Evolutionary conservation across 257 asterid genomes (phyloP).

Genomic region (Asclepias syriaca): DNA sequence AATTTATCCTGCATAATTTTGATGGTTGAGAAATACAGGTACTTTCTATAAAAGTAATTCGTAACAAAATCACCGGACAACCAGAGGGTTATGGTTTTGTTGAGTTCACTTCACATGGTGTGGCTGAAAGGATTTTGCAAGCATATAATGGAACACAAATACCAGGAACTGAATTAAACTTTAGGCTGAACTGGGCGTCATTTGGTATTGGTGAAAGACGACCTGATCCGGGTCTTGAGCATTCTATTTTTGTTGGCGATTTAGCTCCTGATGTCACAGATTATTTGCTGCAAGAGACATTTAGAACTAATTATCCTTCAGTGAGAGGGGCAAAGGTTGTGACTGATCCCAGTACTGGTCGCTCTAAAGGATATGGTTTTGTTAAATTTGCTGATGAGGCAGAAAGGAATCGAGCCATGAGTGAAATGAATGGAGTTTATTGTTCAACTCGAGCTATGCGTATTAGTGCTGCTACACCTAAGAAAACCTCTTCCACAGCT

Average conservation of each 20-base stretch:
- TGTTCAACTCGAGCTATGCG: constrained; percentile 99
- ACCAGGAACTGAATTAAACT: constrained; percentile 90
- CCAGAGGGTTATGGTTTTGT: constrained; percentile 98
- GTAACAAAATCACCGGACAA: constrained; percentile 84
- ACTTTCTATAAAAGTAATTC: constrained; percentile 80
- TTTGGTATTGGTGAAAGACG: constrained; percentile 91
- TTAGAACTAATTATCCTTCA: constrained; percentile 72
- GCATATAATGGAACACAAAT: constrained; percentile 86
- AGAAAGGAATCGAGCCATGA: constrained; percentile 94
- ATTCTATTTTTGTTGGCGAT: constrained; percentile 97
- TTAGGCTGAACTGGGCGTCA: constrained; percentile 98
- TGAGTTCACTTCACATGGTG: constrained; percentile 75
- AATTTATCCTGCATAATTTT: neutral
- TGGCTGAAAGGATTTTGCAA: constrained; percentile 80
- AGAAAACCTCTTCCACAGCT: constrained; percentile 54
- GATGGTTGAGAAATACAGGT: constrained; percentile 47
- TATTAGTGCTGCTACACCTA: constrained; percentile 98
- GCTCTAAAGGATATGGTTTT: constrained; percentile 97
- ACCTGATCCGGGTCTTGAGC: constrained; percentile 79
- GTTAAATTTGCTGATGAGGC: constrained; percentile 92
- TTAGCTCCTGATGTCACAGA: constrained; percentile 98
- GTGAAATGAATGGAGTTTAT: constrained; percentile 92
- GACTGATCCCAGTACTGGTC: constrained; percentile 94
- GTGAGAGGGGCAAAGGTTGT: constrained; percentile 99
- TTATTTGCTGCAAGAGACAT: constrained; percentile 90